Evolutionary conservation across 2,329 filamentous ascomycete genomes (phyloP), one percentile per base, ranked within the genome.

Genomic region (Cladosporium phlei): DNA sequence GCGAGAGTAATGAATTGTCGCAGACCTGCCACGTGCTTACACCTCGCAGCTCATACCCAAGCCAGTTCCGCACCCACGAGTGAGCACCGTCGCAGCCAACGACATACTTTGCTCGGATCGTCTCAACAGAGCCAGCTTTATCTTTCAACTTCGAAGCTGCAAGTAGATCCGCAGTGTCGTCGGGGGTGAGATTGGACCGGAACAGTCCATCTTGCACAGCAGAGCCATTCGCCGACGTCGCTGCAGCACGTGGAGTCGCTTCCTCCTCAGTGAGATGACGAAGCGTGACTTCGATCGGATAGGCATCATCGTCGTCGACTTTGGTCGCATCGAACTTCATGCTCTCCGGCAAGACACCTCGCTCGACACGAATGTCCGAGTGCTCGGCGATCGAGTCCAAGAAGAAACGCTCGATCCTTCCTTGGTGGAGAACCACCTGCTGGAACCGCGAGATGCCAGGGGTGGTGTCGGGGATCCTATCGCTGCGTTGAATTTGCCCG

Each of bases 381-480:
- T 77, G 63, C 44, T 77, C 67, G n/a, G 48, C 32, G 10, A 63
- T 55, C 16, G 44, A 38, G 43, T 60, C 58, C 9, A 59, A 46
- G 30, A 63, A 58, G 48, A 59, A 83, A 1, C 76, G 67, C 59
- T 88, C 83, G 48, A 87, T 81, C 0, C 82, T 76, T 3, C 82
- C 84, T 65, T 88, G 84, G 55, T 85, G 80, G 20, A 88, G 62
- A 2, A 84, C 77, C 72, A 49, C 68, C 66, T 48, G 86, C 72
- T 86, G 83, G 48, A 85, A 80, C 1, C 80, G 76, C 80, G 73
- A 81, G 46, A 82, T 69, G 1, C 76, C 78, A 0, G 73, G 70
- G 27, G 77, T 75, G 1, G 76, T 82, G 59, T 85, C 80, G 0
- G 76, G 74, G 17, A 82, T 78, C 16, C 76, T 71, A 47, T 78